phyloP scores from a whole-genome alignment of 1,284 basidiomycete species.

The Cutaneotrichosporon arboriforme region DNA sequence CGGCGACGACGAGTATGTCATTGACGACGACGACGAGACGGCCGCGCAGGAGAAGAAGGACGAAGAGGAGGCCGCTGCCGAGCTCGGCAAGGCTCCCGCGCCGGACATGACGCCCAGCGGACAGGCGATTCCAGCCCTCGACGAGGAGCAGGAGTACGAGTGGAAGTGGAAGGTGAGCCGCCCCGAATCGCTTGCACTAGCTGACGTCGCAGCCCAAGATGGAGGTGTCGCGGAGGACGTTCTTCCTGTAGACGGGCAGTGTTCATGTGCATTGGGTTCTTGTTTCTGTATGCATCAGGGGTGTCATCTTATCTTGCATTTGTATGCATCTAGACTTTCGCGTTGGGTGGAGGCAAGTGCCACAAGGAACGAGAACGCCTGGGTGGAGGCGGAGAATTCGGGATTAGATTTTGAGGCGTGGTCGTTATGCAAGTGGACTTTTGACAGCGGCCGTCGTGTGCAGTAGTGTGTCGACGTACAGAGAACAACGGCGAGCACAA shows the following conservation, averaged over 20 bases:
- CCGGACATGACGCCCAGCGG: slow-evolving; percentile 15
- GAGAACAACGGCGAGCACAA: slow-evolving; percentile 3
- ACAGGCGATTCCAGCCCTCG: slow-evolving; percentile 42
- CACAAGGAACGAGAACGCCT: background rate
- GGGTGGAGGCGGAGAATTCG: slow-evolving; percentile 7
- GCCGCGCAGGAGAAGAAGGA: slow-evolving; percentile 32
- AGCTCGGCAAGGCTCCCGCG: slow-evolving; percentile 26
- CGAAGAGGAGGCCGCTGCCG: slow-evolving; percentile 43
- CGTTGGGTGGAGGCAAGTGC: background rate
- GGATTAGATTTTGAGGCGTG: slow-evolving; percentile 6
- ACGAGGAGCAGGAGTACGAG: slow-evolving; percentile 49
- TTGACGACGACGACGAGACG: slow-evolving; percentile 30
- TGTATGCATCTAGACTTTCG: background rate
- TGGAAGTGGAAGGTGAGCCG: slow-evolving; percentile 50
- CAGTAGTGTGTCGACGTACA: slow-evolving; percentile 2
- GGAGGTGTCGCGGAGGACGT: slow-evolving; percentile 49
- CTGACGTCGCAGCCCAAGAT: slow-evolving; percentile 46
- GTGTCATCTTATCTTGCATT: too few species aligned
- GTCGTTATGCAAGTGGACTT: slow-evolving; percentile 5
- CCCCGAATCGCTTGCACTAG: background rate
- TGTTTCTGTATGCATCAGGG: slow-evolving; percentile 1
- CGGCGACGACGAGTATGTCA: slow-evolving; percentile 32
- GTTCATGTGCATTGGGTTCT: slow-evolving; percentile 3
- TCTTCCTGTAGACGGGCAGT: slow-evolving; percentile 42
- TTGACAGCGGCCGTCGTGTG: slow-evolving; percentile 1